These are phyloP conservation scores for Cyberlindnera bimundalis DNA, from an alignment of 805 yeast genomes.

Conservation along the genomic window DNA sequence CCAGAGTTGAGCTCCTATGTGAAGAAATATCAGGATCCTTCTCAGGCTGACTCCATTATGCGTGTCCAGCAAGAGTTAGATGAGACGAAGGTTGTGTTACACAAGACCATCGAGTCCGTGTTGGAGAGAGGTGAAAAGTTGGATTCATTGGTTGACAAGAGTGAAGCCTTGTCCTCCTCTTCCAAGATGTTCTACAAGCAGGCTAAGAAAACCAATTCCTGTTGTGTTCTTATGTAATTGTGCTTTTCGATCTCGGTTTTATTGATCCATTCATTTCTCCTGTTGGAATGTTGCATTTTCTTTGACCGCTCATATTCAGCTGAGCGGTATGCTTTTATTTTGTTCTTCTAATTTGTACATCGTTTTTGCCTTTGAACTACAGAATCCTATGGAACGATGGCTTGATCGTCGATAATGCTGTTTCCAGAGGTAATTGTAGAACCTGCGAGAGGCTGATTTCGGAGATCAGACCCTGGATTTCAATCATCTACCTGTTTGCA, in stretches of 20 bases:
- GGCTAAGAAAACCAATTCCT: conserved; percentile 91
- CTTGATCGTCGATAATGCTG: no score
- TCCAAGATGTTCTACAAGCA: conserved; percentile 95
- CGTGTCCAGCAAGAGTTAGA: conserved; percentile 97
- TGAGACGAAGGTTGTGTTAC: conserved; percentile 94
- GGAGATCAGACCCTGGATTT: no score
- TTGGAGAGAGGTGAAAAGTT: conserved; percentile 95
- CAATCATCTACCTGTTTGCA: no score
- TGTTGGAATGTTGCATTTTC: no score
- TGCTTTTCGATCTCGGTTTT: no score
- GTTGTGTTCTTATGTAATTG: conserved; percentile 69
- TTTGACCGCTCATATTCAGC: no score
- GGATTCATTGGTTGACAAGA: conserved; percentile 90
- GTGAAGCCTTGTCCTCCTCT: conserved; percentile 84
- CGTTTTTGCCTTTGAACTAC: background rate
- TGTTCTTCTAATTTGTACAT: no score
- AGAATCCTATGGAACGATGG: no score
- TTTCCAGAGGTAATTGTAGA: no score
- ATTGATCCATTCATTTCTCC: no score
- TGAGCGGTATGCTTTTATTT: no score
- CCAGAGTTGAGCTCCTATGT: conserved; percentile 67
- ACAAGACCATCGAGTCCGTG: conserved; percentile 91
- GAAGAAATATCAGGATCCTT: conserved; percentile 89
- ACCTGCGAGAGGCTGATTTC: no score
- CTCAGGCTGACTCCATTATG: conserved; percentile 95